Evolutionary conservation across 768 basidiomycete genomes (phyloP).

Genomic region (Omphalotus guepiniiformis): DNA sequence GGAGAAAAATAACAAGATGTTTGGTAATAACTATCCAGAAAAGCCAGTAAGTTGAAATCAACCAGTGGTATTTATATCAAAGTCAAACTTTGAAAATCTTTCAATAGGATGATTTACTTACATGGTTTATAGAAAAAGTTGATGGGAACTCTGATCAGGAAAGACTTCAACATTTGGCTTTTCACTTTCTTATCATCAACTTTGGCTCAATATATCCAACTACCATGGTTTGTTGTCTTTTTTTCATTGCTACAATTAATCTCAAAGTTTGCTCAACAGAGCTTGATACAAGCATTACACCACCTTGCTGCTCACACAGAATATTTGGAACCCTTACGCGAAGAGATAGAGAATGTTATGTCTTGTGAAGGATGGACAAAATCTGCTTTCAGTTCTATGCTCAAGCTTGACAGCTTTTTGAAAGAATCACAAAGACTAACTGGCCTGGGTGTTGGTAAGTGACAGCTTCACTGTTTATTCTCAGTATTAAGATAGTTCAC

Average conservation of each 20-base stretch:
- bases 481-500: conserved; percentile 12
- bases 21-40: conserved; percentile 30
- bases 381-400: conserved; percentile 32
- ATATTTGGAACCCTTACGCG: conserved; percentile 24
- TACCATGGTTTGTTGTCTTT: conserved; percentile 17
- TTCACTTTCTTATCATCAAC: conserved; percentile 33
- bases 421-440: conserved; percentile 34
- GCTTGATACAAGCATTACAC: conserved; percentile 25
- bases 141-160: conserved; percentile 21
- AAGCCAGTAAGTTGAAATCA: conserved; percentile 25
- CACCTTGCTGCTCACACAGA: conserved; percentile 26
- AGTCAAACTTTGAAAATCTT: background rate
- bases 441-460: conserved; percentile 21
- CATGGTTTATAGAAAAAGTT: conserved; percentile 20
- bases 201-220: conserved; percentile 38
- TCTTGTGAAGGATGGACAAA: conserved; percentile 37
- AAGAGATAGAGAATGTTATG: conserved; percentile 27
- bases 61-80: background rate
- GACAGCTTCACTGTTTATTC: conserved; percentile 2
- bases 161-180: conserved; percentile 17
- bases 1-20: conserved; percentile 22
- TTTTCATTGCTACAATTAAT: background rate
- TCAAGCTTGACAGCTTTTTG: conserved; percentile 41
- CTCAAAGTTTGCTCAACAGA: conserved; percentile 1
- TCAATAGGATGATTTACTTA: conserved; percentile 2